Evolutionary conservation across 768 basidiomycete genomes (phyloP).

Genomic region (Lactifluus rugatus): DNA sequence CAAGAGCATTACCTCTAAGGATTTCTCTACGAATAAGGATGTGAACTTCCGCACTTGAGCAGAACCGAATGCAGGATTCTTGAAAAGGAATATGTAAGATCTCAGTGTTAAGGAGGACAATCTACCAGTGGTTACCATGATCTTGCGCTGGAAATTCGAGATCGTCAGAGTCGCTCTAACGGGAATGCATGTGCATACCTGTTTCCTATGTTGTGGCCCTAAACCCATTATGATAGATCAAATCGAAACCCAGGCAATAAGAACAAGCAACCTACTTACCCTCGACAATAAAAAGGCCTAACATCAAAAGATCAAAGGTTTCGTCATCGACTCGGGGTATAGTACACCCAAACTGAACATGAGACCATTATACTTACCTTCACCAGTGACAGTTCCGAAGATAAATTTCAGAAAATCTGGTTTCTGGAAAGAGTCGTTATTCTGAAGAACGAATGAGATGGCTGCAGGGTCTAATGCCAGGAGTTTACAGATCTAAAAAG

Average conservation of each 20-base stretch:
- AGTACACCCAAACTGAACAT: not conserved
- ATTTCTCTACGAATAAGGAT: constrained; percentile 19
- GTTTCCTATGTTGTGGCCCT: constrained; percentile 11
- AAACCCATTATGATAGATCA: not conserved
- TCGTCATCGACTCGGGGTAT: not conserved
- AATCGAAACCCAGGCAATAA: too few species aligned
- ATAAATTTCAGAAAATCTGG: constrained; percentile 18
- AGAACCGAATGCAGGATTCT: constrained; percentile 24
- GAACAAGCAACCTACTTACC: not conserved
- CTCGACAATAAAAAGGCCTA: constrained; percentile 14
- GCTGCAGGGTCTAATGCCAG: constrained; percentile 30
- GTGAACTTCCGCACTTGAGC: constrained; percentile 22
- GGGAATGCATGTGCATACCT: not conserved
- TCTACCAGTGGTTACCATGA: not conserved
- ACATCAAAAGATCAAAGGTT: not conserved
- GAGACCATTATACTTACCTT: constrained; percentile 2
- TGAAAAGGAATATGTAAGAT: not conserved
- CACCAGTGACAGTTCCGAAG: constrained; percentile 15
- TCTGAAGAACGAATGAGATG: constrained; percentile 26
- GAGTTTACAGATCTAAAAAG: constrained; percentile 20
- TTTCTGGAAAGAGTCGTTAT: constrained; percentile 28
- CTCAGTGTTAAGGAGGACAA: not conserved
- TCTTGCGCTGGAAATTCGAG: not conserved
- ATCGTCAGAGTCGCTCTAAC: not conserved
- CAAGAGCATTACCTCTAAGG: constrained; percentile 18